Conservation (phyloP, 441 rosid genomes). For the Cnidoscolus chayamansa region DNA sequence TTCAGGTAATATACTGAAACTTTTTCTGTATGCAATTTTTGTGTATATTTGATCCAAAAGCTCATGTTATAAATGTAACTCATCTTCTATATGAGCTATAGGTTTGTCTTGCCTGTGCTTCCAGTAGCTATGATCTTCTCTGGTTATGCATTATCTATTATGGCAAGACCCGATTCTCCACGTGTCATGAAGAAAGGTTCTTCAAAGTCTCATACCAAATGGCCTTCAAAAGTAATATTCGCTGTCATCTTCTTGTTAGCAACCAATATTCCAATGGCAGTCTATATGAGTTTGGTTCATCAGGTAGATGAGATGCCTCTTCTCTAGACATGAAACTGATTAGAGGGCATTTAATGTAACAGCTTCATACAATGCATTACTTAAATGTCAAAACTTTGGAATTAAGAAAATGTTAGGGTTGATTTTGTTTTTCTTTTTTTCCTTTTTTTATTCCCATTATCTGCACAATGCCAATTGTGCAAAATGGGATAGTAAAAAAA, state of each 20-base stretch:
- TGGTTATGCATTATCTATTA: slow-evolving; percentile 64
- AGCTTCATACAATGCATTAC: slow-evolving; percentile 8
- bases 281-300: slow-evolving; percentile 78
- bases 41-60: slow-evolving; percentile 11
- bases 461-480: background rate
- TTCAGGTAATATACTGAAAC: slow-evolving; percentile 53
- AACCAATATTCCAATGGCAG: slow-evolving; percentile 79
- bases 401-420: background rate
- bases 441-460: background rate
- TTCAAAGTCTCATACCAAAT: slow-evolving; percentile 29
- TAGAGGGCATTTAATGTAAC: background rate
- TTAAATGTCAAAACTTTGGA: background rate
- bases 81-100: slow-evolving; percentile 42
- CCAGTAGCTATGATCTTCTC: slow-evolving; percentile 82
- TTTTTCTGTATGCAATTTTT: background rate
- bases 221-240: slow-evolving; percentile 42
- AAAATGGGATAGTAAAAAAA: background rate
- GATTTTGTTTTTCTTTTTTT: background rate
- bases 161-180: slow-evolving; percentile 37
- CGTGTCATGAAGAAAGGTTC: slow-evolving; percentile 35
- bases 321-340: background rate
- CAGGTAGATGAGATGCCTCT: slow-evolving; percentile 52
- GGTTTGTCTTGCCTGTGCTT: slow-evolving; percentile 93
- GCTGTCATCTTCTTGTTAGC: slow-evolving; percentile 65
- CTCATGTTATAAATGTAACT: slow-evolving; percentile 23